Percentiles rank a stretch among this genome's conserved stretches.
These are phyloP conservation scores for Amorphotheca resinae DNA, from an alignment of 495 filamentous ascomycete genomes.

Conservation along the genomic window DNA sequence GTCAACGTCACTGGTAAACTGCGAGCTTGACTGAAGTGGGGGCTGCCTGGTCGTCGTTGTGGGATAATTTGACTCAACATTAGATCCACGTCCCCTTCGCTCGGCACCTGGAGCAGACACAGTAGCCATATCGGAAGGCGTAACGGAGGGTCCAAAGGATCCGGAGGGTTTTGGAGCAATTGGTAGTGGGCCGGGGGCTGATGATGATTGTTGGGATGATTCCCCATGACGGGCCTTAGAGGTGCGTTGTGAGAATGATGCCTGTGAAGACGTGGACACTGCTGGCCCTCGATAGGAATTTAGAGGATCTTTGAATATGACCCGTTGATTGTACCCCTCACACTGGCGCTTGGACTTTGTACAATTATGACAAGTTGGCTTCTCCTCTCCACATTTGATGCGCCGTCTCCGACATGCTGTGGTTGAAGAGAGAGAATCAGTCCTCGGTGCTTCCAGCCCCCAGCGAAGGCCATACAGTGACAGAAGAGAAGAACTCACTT, in stretches of 20 bases:
- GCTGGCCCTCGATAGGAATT: slow-evolving; percentile 14
- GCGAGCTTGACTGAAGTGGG: background rate
- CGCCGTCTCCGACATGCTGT: slow-evolving; percentile 84
- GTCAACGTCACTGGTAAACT: slow-evolving; percentile 3
- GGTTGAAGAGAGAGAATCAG: slow-evolving; percentile 3
- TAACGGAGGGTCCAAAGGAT: no score
- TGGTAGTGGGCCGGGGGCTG: background rate
- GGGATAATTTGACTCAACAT: background rate
- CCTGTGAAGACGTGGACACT: slow-evolving; percentile 6
- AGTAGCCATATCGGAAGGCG: no score
- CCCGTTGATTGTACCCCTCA: slow-evolving; percentile 87
- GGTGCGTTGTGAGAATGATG: background rate
- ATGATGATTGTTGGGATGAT: background rate
- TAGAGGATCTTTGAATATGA: slow-evolving; percentile 84
- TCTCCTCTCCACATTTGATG: slow-evolving; percentile 96
- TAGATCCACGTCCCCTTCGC: slow-evolving; percentile 3
- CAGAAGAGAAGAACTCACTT: slow-evolving; percentile 46
- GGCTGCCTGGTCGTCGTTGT: background rate
- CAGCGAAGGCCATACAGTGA: no score
- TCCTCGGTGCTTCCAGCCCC: no score
- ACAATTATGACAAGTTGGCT: slow-evolving; percentile 83
- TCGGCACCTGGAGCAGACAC: slow-evolving; percentile 3
- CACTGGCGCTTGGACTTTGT: slow-evolving; percentile 88
- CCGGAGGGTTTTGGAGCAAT: slow-evolving; percentile 10
- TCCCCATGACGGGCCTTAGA: background rate